These are phyloP conservation scores for Nelumbo lutea DNA, from an alignment of 164 flowering plant genomes.

Conservation along the genomic window DNA sequence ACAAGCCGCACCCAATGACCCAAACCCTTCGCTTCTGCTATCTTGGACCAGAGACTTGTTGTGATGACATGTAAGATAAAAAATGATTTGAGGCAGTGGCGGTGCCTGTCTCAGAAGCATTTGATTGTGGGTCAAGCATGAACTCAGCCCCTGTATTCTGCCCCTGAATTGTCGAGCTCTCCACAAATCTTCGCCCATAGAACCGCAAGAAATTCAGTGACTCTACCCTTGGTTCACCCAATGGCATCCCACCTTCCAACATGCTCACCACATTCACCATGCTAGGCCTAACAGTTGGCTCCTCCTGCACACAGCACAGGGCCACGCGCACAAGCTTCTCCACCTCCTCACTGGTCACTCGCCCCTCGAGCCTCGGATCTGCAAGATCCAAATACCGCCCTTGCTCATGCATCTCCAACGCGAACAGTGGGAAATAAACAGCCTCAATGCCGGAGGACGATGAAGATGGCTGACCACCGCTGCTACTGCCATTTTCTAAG, in stretches of 20 bases:
- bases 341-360: slow-evolving; percentile 55
- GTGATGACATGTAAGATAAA: slow-evolving; percentile 54
- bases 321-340: slow-evolving; percentile 74
- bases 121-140: slow-evolving; percentile 19
- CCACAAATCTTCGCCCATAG: slow-evolving; percentile 60
- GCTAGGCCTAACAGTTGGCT: slow-evolving; percentile 69
- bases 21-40: slow-evolving; percentile 11
- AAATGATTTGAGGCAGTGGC: slow-evolving; percentile 21
- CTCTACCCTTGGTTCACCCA: slow-evolving; percentile 43
- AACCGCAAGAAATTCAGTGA: slow-evolving; percentile 68
- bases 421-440: slow-evolving; percentile 67
- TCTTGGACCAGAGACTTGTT: slow-evolving; percentile 69
- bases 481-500: slow-evolving; percentile 20
- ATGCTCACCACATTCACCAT: slow-evolving; percentile 78
- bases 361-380: slow-evolving; percentile 65
- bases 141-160: slow-evolving; percentile 13
- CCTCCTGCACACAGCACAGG: slow-evolving; percentile 86
- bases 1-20: no score
- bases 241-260: slow-evolving; percentile 64
- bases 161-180: slow-evolving; percentile 41
- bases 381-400: slow-evolving; percentile 70
- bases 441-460: slow-evolving; percentile 29
- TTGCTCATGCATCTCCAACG: slow-evolving; percentile 85
- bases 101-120: slow-evolving; percentile 7
- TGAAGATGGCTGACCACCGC: slow-evolving; percentile 13